Base-by-base conservation (phyloP, 768 basidiomycete genomes). In the Termitomyces sp. region DNA sequence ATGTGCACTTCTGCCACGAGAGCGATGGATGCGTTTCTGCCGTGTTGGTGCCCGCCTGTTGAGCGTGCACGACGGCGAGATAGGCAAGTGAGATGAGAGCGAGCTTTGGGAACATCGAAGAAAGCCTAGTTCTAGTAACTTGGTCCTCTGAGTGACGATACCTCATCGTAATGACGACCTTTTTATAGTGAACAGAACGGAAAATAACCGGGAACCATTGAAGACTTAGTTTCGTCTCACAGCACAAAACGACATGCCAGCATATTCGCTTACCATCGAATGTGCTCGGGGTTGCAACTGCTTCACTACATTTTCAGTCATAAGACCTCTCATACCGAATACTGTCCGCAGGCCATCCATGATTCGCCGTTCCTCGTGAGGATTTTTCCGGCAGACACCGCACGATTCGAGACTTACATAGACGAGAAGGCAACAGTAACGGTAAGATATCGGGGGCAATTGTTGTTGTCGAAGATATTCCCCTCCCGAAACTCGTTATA, bases 11-110 rank as follows among this genome's bases (percentile, higher is more conserved):
- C 65, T 78, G 70, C 68, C 71, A 76, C 44, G 76, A 69, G 45
- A 85, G 5, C 18, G 27, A 27, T 5, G 63, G 63, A 36, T 64
- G 63, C 1, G 46, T 59, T 37, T 64, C 63, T 26, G 83, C 73
- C 13, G 72, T 75, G 43, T 70, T 62, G 12, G 80, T 84, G 63
- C 83, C 84, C 59, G 76, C 75, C 62, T 85, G 82, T 66, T 86
- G 83, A 61, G 71, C 82, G 58, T 68, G 72, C n/a, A 68, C 80
- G 55, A 76, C 72, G 50, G 81, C 72, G 64, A 74, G 60, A 64
- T 74, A 66, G 55, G 78, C 69, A 64, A 78, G 71, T 54, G 74
- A 62, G 67, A 75, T 44, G 64, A 80, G 72, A 68, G 76, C 67
- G 52, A 69, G 68, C 58, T 74, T 66, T 49, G 70, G 73, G 66